Evolutionary conservation across 2,329 filamentous ascomycete genomes (phyloP).

Genomic region (Talaromyces sp.): DNA sequence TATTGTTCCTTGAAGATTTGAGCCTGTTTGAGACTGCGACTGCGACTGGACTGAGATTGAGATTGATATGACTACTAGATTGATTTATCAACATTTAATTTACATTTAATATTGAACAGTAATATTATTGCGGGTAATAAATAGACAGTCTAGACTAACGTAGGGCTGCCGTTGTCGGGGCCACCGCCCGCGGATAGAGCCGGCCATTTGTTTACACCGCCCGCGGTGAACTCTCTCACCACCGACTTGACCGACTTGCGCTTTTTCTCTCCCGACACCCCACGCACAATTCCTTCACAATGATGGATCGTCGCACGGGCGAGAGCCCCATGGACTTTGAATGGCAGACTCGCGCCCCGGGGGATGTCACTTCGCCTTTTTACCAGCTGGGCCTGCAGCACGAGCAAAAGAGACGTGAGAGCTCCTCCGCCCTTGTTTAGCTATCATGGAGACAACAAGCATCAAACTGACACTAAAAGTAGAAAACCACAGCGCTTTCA

Average conservation of each 20-base stretch:
- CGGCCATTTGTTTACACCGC: not conserved
- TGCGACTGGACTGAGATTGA: not conserved
- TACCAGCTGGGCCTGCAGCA: conserved; percentile 43
- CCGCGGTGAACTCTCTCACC: not conserved
- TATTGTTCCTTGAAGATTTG: conserved; percentile 25
- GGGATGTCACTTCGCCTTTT: conserved; percentile 44
- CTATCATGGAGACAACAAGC: not conserved
- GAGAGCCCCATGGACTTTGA: conserved; percentile 51
- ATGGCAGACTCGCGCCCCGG: conserved; percentile 43
- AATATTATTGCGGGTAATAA: too few relatives aligned
- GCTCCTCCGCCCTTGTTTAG: not conserved
- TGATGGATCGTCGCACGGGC: conserved; percentile 35
- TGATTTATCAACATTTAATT: too few relatives aligned
- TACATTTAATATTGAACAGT: too few relatives aligned
- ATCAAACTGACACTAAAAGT: not conserved
- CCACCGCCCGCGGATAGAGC: not conserved
- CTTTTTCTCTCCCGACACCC: not conserved
- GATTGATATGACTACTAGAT: too few relatives aligned
- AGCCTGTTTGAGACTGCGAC: conserved; percentile 13
- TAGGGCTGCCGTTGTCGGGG: not conserved
- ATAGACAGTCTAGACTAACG: not conserved
- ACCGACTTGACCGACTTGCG: not conserved
- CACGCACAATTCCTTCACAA: conserved; percentile 1
- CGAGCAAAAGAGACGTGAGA: conserved; percentile 42
- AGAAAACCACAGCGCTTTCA: conserved; percentile 27